phyloP scores from a whole-genome alignment of 257 asterid genomes.

The Salvia splendens region DNA sequence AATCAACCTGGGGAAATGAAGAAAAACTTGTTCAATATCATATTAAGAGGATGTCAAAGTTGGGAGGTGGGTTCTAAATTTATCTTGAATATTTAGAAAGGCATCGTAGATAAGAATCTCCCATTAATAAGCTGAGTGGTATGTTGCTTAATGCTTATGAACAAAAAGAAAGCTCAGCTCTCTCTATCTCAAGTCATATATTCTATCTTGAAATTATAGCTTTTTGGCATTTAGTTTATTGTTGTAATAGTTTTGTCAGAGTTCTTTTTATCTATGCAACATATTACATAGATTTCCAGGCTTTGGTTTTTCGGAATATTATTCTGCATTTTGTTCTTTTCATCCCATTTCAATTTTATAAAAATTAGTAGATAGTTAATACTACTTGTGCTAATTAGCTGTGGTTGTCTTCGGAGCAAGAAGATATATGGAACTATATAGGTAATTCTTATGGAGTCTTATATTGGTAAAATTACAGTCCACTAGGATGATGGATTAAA shows the following conservation, averaged over 20 bases:
- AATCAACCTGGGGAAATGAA: conserved; percentile 10
- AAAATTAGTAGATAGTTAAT: background rate
- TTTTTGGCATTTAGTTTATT: conserved; percentile 7
- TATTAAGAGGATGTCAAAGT: conserved; percentile 8
- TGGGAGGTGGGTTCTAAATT: background rate
- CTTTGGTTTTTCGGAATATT: conserved; percentile 16
- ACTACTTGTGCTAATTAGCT: background rate
- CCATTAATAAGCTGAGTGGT: conserved; percentile 5
- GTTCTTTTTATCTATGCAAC: conserved; percentile 2
- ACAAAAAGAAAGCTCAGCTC: background rate
- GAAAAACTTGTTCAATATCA: conserved; percentile 7
- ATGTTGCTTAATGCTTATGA: background rate
- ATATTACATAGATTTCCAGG: conserved; percentile 3
- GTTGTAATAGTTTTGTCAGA: background rate
- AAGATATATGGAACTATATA: conserved; percentile 80
- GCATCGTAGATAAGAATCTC: conserved; percentile 8
- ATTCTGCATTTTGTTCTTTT: background rate
- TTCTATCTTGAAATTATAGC: background rate
- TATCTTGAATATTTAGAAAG: conserved; percentile 1
- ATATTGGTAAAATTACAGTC: conserved; percentile 70
- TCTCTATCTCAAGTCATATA: background rate
- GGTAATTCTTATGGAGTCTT: conserved; percentile 95
- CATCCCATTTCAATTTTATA: background rate
- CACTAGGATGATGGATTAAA: background rate
- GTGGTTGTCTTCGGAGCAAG: conserved; percentile 71